Base-by-base conservation (phyloP, 2,329 filamentous ascomycete species). In the Trichophyton equinum region DNA sequence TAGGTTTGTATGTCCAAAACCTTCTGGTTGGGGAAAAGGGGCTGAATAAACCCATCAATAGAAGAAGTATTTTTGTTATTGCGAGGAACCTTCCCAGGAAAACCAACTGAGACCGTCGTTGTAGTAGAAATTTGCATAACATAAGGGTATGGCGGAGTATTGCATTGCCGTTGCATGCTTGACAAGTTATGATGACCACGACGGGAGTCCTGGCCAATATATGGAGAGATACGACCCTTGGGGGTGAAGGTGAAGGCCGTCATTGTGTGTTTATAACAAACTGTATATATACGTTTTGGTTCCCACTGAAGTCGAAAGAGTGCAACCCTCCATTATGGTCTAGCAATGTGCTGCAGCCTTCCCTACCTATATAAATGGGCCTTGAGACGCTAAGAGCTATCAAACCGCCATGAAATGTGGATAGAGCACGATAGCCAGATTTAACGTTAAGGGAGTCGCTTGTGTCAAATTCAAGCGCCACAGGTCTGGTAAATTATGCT, bases 91-190 rank as follows among this genome's bases (percentile, higher is more conserved):
- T 63, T 55, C 30, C 25, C 4, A 51, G 25, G 25, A 30, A 55
- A 46, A 38, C 36, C 20, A 38, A 57, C 49, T n/a, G 62, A 59
- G 51, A 63, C 60, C 49, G 57, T 60, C 42, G 57, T 59, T 30
- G 57, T 59, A n/a, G 57, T 59, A 51, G 57, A 59, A 44, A 58
- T 49, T n/a, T 59, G 59, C 30, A 61, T 27, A 42, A 51, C 11
- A 57, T 59, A 61, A 36, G 56, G 59, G 58, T 56, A 61, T 53
- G 62, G 42, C 25, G 51, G 22, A 33, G 47, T 57, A 20, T 49
- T 59, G 57, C 61, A 53, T 58, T 60, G 57, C 57, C 56, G 61
- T n/a, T 61, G 57, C 51, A 60, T 57, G 9, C 60, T 63, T 42
- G 59, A 63, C 61, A 58, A 60, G 60, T 58, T 30, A 38, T 58